Evolutionary conservation across 2,329 filamentous ascomycete species (phyloP).

Genomic region (Trichoderma guizhouense): DNA sequence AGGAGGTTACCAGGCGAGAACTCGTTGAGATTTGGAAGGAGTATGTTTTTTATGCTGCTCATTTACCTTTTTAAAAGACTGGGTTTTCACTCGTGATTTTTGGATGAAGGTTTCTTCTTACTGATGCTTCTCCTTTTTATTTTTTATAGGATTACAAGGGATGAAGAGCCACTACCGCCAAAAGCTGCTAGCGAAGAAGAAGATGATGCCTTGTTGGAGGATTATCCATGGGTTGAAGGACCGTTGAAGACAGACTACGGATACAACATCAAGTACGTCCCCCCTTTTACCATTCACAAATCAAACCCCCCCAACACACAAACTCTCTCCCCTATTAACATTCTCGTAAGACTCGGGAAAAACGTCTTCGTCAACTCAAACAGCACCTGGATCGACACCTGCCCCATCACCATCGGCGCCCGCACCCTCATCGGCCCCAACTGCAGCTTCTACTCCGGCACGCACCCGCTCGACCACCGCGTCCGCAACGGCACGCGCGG

Average conservation of each 20-base stretch:
- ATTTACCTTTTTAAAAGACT: neutral
- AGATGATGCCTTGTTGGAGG: constrained; percentile 60
- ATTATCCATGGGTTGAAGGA: constrained; percentile 64
- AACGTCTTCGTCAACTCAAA: constrained; percentile 74
- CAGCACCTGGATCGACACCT: constrained; percentile 74
- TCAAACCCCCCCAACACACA: neutral
- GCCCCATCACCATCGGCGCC: constrained; percentile 68
- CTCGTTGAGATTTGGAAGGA: constrained; percentile 66
- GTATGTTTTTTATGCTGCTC: constrained; percentile 45
- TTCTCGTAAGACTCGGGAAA: constrained; percentile 50
- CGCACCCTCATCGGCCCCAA: constrained; percentile 78
- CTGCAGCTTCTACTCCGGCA: constrained; percentile 70
- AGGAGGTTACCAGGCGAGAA: constrained; percentile 53
- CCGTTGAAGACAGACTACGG: constrained; percentile 74
- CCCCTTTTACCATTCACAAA: neutral
- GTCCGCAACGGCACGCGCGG: constrained; percentile 71
- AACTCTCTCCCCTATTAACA: constrained; percentile 42
- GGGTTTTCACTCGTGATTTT: no score
- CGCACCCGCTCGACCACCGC: constrained; percentile 72
- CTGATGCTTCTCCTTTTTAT: neutral
- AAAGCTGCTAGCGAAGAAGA: constrained; percentile 51
- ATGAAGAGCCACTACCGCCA: constrained; percentile 61
- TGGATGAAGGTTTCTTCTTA: neutral
- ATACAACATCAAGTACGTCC: constrained; percentile 62
- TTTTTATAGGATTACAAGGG: constrained; percentile 27